Evolutionary conservation across 495 filamentous ascomycete species (phyloP).

Genomic region (Rostrohypoxylon terebratum): DNA sequence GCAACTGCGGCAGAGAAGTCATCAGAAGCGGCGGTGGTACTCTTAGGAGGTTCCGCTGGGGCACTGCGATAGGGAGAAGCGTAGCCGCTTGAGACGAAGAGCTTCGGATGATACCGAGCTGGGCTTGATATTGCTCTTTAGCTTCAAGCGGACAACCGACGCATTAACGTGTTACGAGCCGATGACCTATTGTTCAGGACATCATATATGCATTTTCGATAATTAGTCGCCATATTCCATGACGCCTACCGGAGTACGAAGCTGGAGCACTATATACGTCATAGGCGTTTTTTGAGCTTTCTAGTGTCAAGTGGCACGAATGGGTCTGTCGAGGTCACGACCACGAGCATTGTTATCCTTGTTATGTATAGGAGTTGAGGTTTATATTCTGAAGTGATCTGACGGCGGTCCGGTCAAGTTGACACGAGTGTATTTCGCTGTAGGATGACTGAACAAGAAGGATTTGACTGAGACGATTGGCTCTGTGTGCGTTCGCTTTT

Average conservation of each 20-base stretch:
- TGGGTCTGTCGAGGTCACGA: conserved; percentile 19
- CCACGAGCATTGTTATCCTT: conserved; percentile 27
- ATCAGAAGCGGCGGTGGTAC: conserved; percentile 55
- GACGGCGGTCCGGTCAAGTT: conserved; percentile 7
- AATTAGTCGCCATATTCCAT: conserved; percentile 10
- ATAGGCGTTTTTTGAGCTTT: conserved; percentile 7
- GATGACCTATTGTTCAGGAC: conserved; percentile 21
- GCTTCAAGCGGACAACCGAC: conserved; percentile 13
- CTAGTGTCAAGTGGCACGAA: conserved; percentile 1
- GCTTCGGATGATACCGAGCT: not conserved
- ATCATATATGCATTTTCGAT: conserved; percentile 17
- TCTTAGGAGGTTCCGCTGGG: conserved; percentile 62
- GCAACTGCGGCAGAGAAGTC: conserved; percentile 58
- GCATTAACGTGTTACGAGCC: conserved; percentile 39
- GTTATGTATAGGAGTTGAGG: conserved; percentile 20
- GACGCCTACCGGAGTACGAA: conserved; percentile 15
- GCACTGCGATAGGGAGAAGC: conserved; percentile 54
- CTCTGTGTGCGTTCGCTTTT: conserved; percentile 24
- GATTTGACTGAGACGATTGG: conserved; percentile 9
- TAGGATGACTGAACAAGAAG: conserved; percentile 2
- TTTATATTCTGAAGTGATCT: conserved; percentile 24
- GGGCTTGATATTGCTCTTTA: conserved; percentile 28
- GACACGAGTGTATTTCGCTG: conserved; percentile 3
- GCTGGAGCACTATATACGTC: conserved; percentile 7
- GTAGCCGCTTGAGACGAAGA: conserved; percentile 51